A percentile compares a stretch with the other conserved stretches of the same genome.
Conservation (phyloP, 805 yeast species). For the Wickerhamomyces kurtzmanii region DNA sequence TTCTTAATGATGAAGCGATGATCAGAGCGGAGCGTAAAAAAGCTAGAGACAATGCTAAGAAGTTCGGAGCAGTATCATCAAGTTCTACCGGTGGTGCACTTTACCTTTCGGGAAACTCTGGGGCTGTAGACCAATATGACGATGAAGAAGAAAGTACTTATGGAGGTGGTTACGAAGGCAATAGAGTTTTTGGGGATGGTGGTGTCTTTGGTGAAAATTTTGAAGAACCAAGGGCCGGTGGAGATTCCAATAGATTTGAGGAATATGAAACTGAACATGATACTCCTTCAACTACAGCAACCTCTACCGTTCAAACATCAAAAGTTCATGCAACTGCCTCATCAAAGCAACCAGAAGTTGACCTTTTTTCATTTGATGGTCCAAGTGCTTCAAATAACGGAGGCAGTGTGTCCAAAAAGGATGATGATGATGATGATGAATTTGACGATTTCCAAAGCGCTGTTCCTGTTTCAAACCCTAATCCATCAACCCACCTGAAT, state of each 20-base stretch:
- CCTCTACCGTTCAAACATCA: slow-evolving; percentile 25
- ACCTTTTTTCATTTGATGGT: slow-evolving; percentile 38
- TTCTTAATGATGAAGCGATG: slow-evolving; percentile 67
- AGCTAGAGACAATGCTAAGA: slow-evolving; percentile 78
- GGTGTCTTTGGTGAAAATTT: slow-evolving; percentile 61
- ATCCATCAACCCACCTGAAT: slow-evolving; percentile 7
- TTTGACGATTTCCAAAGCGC: slow-evolving; percentile 77
- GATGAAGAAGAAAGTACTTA: slow-evolving; percentile 39
- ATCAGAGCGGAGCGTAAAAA: slow-evolving; percentile 82
- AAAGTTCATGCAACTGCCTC: slow-evolving; percentile 18
- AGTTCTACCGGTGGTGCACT: slow-evolving; percentile 19
- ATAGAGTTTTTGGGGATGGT: slow-evolving; percentile 64
- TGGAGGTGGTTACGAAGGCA: too few relatives aligned
- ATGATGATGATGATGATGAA: slow-evolving; percentile 58
- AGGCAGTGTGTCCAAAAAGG: slow-evolving; percentile 3
- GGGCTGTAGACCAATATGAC: slow-evolving; percentile 29
- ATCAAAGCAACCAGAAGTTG: slow-evolving; percentile 25
- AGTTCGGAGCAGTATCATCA: slow-evolving; percentile 50
- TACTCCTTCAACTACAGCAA: slow-evolving; percentile 19
- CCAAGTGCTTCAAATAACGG: slow-evolving; percentile 8
- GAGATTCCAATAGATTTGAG: slow-evolving; percentile 37
- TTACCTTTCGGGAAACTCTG: slow-evolving; percentile 19
- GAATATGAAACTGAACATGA: slow-evolving; percentile 43
- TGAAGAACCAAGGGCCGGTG: slow-evolving; percentile 43
- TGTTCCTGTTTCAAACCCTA: slow-evolving; percentile 29